A percentile compares a stretch with the other conserved stretches of the same genome.
phyloP scores from a whole-genome alignment of 2,329 filamentous ascomycete genomes.

The Cladosporium sp. region DNA sequence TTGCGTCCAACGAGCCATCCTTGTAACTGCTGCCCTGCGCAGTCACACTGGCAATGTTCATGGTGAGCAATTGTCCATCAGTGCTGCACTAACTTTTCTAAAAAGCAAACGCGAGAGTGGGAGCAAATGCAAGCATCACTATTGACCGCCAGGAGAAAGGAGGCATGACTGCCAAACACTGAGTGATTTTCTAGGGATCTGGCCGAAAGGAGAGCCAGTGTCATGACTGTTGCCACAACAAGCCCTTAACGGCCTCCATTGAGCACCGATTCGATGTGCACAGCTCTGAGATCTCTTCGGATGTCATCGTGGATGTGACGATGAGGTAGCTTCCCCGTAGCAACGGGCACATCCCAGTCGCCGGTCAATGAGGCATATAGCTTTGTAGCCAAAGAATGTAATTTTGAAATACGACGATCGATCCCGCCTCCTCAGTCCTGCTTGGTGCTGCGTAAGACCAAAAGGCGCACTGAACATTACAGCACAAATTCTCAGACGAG shows the following conservation, averaged over 20 bases:
- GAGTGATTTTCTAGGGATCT: neutral
- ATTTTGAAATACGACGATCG: too few species aligned
- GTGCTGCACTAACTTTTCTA: neutral
- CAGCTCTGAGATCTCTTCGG: too few species aligned
- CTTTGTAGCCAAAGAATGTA: too few species aligned
- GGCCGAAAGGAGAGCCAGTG: neutral
- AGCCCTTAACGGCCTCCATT: neutral
- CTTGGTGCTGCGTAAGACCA: too few species aligned
- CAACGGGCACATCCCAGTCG: too few species aligned
- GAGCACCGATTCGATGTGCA: neutral
- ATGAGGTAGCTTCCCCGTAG: too few species aligned
- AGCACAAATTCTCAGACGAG: too few species aligned
- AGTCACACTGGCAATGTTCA: neutral
- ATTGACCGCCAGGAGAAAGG: neutral
- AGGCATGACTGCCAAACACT: neutral
- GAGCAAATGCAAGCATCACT: neutral
- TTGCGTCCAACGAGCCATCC: neutral
- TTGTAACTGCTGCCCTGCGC: neutral
- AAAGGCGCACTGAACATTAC: too few species aligned
- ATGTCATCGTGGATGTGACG: too few species aligned
- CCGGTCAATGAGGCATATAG: too few species aligned
- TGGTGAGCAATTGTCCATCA: neutral
- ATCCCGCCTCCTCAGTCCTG: too few species aligned
- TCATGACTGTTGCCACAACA: conserved; percentile 5
- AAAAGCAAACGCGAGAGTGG: neutral